Base-by-base conservation (phyloP, 106 monocot genomes). In the Phalaenopsis equestris region DNA sequence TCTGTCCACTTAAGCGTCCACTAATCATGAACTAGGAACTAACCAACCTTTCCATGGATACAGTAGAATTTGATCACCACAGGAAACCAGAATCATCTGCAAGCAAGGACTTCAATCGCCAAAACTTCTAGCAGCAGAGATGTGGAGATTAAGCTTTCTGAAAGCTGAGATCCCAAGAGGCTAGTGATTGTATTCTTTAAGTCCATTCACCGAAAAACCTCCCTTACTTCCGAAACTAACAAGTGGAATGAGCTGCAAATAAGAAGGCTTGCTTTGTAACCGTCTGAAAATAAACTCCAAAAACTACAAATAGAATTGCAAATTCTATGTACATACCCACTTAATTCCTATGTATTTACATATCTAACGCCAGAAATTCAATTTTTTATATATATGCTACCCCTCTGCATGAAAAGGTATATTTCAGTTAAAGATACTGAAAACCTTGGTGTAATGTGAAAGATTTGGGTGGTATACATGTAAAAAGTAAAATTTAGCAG, bases 41-140 rank as follows among this genome's bases (percentile, higher is more conserved):
- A 21, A 87, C 90, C 77, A 46, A 94, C 95, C 84, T 92, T 36
- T 95, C 95, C 95, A 95, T 95, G 19, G 56, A 72, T 84, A 36
- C 61, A 72, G 55, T 57, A 83, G 36, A 39, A 82, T 41, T 79
- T 18, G 55, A 75, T 78, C 46, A 48, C 57, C 24, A 79, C 42
- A 76, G 15, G 78, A 75, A 61, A 79, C 14, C 39, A 82, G 24
- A 56, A 75, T 86, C 83, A 88, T 88, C 82, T 80, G 70, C 75
- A 67, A 76, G 56, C 41, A 75, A 75, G 16, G 46, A 81, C 46
- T 42, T 68, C 36, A 56, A 75, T 52, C 18, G 41, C 42, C 5
- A 86, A 38, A 46, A 64, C 56, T 38, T 74, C 43, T 24, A 72
- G 41, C 17, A 72, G 45, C 42, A 75, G 49, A 42, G 52, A 12